Evolutionary conservation across 2,329 filamentous ascomycete species (phyloP), one percentile per base, ranked within the genome.

Genomic region (Leptographium flavum): DNA sequence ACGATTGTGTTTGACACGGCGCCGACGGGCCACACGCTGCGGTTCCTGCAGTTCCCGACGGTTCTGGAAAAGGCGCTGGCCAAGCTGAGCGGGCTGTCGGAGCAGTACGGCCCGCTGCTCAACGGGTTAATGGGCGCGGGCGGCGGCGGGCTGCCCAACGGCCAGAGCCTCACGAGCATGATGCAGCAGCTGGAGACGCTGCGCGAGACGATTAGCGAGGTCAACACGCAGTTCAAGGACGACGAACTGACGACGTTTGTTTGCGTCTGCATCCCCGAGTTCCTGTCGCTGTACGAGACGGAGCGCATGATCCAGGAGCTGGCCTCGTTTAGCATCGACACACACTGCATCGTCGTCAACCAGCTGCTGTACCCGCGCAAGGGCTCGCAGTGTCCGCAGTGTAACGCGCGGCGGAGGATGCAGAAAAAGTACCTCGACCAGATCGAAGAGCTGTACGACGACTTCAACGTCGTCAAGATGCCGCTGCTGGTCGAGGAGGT

Each of bases 241-340:
- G 81, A 92, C 46, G 83, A 87, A 53, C 76, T 95, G 56, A 95
- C 88, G 21, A 98, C 92, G 0, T 98, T 98, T 59, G 87, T 98
- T 45, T 96, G 92, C 62, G 92, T 98, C 49, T 94, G 92, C 64
- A 98, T 98, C 62, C 86, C 92, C 44, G 92, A 98, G 66, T 98
- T 98, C 69, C 65, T 98, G 56, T 88, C 82, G 32, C 73, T 98
- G 43, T 98, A 98, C 69, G 92, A 98, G 73, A 98, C 92, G 50
- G 92, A 98, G 71, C 84, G 92, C 57, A 96, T 98, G 92, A 96
- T 98, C 57, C 92, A 98, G 71, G 92, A 98, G 69, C 72, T 98
- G 50, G 81, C 87, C 40, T 83, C 76, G 61, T 98, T 94, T 67
- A 72, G 82, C 58, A 98, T 98, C 61, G 92, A 98, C 63, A 94